These are phyloP conservation scores for Thielaviopsis musarum DNA, from an alignment of 2,329 filamentous ascomycete species.

Conservation along the genomic window DNA sequence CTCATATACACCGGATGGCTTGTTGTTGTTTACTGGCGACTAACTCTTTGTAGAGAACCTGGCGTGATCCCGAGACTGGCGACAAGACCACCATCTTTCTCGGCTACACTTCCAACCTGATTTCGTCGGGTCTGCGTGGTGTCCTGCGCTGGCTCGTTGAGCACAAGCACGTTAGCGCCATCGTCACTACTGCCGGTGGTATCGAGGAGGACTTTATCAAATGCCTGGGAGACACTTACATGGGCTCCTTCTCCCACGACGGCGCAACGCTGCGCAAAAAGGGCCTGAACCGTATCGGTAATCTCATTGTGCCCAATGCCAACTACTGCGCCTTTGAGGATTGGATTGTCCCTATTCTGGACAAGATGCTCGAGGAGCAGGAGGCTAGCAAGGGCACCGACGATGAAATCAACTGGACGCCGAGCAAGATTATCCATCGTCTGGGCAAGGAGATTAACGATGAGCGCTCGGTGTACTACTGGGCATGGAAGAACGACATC, in stretches of 20 bases:
- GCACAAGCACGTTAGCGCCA: constrained; percentile 78
- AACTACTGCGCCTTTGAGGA: constrained; percentile 96
- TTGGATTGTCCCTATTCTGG: constrained; percentile 91
- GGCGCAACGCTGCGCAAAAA: constrained; percentile 66
- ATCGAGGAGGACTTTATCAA: constrained; percentile 98
- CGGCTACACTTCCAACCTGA: constrained; percentile 93
- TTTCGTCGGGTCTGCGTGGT: constrained; percentile 85
- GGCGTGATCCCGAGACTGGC: constrained; percentile 62
- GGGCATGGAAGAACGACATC: constrained; percentile 93
- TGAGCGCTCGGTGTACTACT: constrained; percentile 84
- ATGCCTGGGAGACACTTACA: constrained; percentile 84
- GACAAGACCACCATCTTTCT: constrained; percentile 85
- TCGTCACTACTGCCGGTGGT: constrained; percentile 90
- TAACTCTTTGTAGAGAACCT: constrained; percentile 39
- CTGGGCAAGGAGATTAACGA: constrained; percentile 90
- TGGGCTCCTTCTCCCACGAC: constrained; percentile 64
- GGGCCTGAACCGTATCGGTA: constrained; percentile 90
- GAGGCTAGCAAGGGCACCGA: constrained; percentile 57
- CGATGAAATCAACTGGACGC: constrained; percentile 73
- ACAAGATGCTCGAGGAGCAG: constrained; percentile 85
- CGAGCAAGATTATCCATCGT: constrained; percentile 76
- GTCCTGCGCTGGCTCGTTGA: constrained; percentile 84
- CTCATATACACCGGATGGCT: neutral
- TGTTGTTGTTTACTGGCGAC: neutral
- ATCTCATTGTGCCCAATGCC: constrained; percentile 85